phyloP scores from a whole-genome alignment of 371 early-diverging fungal species.

The Rhizopus arrhizus region DNA sequence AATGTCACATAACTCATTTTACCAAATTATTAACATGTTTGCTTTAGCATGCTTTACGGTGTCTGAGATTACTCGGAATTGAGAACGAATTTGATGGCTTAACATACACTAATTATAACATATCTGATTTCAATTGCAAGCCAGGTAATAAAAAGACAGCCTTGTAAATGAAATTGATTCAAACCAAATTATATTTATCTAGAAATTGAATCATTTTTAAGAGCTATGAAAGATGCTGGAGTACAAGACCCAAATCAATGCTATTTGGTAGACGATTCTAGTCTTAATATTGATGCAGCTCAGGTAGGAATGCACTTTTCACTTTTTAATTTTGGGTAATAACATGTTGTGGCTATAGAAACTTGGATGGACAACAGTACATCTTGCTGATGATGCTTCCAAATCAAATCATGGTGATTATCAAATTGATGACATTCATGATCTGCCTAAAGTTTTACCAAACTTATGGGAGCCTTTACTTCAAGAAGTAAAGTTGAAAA shows the following conservation, averaged over 20 bases:
- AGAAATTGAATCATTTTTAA: constrained; percentile 55
- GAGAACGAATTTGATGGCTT: constrained; percentile 78
- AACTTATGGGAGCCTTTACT: constrained; percentile 49
- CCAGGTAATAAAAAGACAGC: constrained; percentile 51
- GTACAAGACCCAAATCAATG: constrained; percentile 58
- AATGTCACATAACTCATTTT: background rate
- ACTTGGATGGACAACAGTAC: constrained; percentile 78
- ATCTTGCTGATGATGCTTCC: constrained; percentile 57
- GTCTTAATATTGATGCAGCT: constrained; percentile 68
- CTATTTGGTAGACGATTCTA: constrained; percentile 80
- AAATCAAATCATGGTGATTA: constrained; percentile 54
- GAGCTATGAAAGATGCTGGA: constrained; percentile 75
- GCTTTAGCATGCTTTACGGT: constrained; percentile 72
- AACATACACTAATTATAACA: constrained; percentile 76
- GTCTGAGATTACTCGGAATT: constrained; percentile 65
- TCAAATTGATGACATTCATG: constrained; percentile 63
- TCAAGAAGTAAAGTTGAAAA: constrained; percentile 12
- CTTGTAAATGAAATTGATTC: too few relatives aligned
- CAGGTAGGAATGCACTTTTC: constrained; percentile 22
- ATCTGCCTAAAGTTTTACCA: constrained; percentile 64
- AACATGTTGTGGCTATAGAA: constrained; percentile 24
- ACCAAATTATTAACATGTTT: background rate
- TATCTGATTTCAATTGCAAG: constrained; percentile 76
- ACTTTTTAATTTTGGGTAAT: too few relatives aligned
- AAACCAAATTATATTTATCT: background rate